Evolutionary conservation across 2,329 filamentous ascomycete genomes (phyloP), one percentile per base, ranked within the genome.

Genomic region (Biscogniauxia marginata): DNA sequence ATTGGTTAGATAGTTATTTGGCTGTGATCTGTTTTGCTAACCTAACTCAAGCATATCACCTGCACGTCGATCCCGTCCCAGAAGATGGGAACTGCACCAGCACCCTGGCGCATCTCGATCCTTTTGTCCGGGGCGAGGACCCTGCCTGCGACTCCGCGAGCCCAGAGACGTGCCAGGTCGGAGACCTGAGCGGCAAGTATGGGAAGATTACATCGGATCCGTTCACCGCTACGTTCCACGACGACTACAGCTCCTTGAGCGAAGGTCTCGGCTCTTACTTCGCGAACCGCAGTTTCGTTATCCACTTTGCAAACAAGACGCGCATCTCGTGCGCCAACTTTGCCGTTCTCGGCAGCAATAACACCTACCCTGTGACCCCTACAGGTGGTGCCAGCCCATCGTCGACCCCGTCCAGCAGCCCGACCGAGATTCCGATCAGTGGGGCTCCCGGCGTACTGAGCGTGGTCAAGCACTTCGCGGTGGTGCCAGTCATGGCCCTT

Each of bases 151-250:
- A 91, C 66, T 39, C 74, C 9, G 64, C 69, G 8, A 68, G 75
- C 6, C 86, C 86, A 7, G 73, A 82, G 59, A 85, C 83, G 8
- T 95, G 90, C 76, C 84, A 93, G 73, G 84, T 90, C 9, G 90
- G 90, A 62, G 90, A 93, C 70, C 77, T 92, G 54, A 83, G 84
- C 64, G 90, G 90, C 68, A 93, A 93, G 76, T 77, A 88, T 66
- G 88, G 88, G 59, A 78, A 79, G 58, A 81, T 89, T 65, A 77
- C 72, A 22, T 70, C 72, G 23, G 78, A 80, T 60, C 75, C 79
- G 11, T 86, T 80, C 67, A 67, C 70, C 23, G 72, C 70, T 54
- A 74, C 72, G 49, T 88, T 83, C 73, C 67, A 71, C 56, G 87
- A 90, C 67, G 69, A 73, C 20, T 89, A 79, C 67, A 74, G 80